These are phyloP conservation scores for Phoenix roebelenii DNA, from an alignment of 176 grass and related monocot species.

Conservation along the genomic window DNA sequence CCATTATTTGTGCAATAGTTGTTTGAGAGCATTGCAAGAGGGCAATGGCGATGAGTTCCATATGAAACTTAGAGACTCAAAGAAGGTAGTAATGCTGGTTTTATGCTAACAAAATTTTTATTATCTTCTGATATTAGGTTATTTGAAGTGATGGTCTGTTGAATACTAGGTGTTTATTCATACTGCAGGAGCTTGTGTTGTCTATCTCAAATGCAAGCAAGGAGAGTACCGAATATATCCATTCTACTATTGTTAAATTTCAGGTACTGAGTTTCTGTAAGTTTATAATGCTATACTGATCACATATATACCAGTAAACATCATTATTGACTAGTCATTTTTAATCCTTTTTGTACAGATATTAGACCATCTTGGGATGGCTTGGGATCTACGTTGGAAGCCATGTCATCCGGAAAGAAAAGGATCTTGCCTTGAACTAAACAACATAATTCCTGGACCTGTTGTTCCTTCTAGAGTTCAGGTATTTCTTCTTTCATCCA, in stretches of 20 bases:
- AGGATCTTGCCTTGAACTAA: slow-evolving; percentile 18
- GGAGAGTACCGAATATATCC: slow-evolving; percentile 86
- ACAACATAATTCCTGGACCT: slow-evolving; percentile 35
- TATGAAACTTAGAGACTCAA: slow-evolving; percentile 59
- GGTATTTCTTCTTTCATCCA: slow-evolving; percentile 27
- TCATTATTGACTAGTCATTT: too few species aligned
- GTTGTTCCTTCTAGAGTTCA: slow-evolving; percentile 44
- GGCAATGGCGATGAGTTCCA: slow-evolving; percentile 71
- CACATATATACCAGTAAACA: too few species aligned
- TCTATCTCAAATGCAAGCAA: slow-evolving; percentile 80
- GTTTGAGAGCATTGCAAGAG: slow-evolving; percentile 77
- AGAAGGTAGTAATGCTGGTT: slow-evolving; percentile 44
- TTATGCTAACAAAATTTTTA: too few species aligned
- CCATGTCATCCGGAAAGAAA: slow-evolving; percentile 25
- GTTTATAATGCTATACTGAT: too few species aligned
- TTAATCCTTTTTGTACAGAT: slow-evolving; percentile 38
- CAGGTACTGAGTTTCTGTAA: slow-evolving; percentile 36
- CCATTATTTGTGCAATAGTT: slow-evolving; percentile 45
- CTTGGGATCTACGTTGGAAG: slow-evolving; percentile 73
- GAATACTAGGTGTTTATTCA: too few species aligned
- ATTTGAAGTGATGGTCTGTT: too few species aligned
- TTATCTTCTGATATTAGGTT: too few species aligned
- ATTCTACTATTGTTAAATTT: slow-evolving; percentile 71
- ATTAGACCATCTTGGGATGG: slow-evolving; percentile 75
- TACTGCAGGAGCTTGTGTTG: slow-evolving; percentile 57